Percentiles rank a stretch among this genome's conserved stretches.
These are phyloP conservation scores for Fusarium begoniae DNA, from an alignment of 2,329 filamentous ascomycete genomes.

Conservation along the genomic window DNA sequence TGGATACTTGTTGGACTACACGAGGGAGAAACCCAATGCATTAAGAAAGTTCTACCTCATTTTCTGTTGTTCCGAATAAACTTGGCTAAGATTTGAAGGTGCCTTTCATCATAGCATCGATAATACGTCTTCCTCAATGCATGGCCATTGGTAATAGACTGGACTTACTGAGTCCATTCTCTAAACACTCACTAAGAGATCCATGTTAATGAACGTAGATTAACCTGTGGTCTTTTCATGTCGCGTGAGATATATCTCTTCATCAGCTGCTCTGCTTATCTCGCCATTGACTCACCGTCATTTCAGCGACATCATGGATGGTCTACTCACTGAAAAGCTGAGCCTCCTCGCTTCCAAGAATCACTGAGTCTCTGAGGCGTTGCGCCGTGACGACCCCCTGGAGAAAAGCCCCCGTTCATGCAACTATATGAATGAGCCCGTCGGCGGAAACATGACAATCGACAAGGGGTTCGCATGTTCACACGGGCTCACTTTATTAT, in stretches of 20 bases:
- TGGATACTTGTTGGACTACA: no score
- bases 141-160: no score
- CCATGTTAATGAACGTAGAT: no score
- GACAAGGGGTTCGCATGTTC: neutral
- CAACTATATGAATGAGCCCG: neutral
- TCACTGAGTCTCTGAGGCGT: neutral
- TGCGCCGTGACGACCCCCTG: accelerated
- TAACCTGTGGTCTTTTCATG: accelerated
- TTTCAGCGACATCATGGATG: no score
- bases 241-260: neutral
- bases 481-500: accelerated
- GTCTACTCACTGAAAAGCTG: neutral
- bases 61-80: no score
- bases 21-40: accelerated
- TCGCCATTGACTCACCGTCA: neutral
- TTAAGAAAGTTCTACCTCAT: no score
- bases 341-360: neutral
- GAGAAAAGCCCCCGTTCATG: neutral
- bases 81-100: no score
- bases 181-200: no score
- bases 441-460: neutral
- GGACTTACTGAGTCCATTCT: no score
- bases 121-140: accelerated
- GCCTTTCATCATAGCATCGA: no score
- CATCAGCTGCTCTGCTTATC: neutral